phyloP scores from a whole-genome alignment of 345 rosid genomes.

The Abelmoschus esculentus region DNA sequence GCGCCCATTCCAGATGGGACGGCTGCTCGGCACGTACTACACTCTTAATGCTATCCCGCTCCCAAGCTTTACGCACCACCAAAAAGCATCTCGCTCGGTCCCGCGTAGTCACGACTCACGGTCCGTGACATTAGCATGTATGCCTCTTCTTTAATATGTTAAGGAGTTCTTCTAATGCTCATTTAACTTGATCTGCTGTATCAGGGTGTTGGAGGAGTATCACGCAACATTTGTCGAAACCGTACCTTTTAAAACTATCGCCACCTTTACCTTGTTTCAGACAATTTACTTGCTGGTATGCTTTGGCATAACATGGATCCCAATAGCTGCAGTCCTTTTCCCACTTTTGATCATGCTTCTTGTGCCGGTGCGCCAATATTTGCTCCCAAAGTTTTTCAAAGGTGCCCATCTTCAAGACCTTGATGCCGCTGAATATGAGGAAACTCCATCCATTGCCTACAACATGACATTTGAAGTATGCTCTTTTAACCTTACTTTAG shows the following conservation, averaged over 20 bases:
- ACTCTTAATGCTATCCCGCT: too few species aligned
- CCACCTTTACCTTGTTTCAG: slow-evolving; percentile 63
- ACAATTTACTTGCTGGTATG: slow-evolving; percentile 50
- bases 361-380: slow-evolving; percentile 59
- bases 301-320: slow-evolving; percentile 78
- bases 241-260: slow-evolving; percentile 58
- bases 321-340: slow-evolving; percentile 69
- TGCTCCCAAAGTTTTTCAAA: slow-evolving; percentile 61
- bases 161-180: background rate
- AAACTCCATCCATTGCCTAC: slow-evolving; percentile 56
- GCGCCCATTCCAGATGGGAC: too few species aligned
- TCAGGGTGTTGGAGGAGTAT: slow-evolving; percentile 52
- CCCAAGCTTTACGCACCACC: too few species aligned
- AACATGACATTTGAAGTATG: slow-evolving; percentile 51
- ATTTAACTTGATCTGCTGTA: slow-evolving; percentile 8
- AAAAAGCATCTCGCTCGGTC: too few species aligned
- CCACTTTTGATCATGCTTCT: slow-evolving; percentile 74
- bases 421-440: slow-evolving; percentile 76
- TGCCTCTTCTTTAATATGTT: too few species aligned
- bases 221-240: slow-evolving; percentile 62
- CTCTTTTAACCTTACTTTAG: slow-evolving; percentile 8
- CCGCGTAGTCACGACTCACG: too few species aligned
- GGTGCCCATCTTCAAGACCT: slow-evolving; percentile 66
- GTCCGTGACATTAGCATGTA: too few species aligned
- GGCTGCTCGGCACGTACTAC: too few species aligned